Evolutionary conservation across 2,329 filamentous ascomycete genomes (phyloP), one percentile per base, ranked within the genome.

Genomic region (Akanthomyces dipterigenus): DNA sequence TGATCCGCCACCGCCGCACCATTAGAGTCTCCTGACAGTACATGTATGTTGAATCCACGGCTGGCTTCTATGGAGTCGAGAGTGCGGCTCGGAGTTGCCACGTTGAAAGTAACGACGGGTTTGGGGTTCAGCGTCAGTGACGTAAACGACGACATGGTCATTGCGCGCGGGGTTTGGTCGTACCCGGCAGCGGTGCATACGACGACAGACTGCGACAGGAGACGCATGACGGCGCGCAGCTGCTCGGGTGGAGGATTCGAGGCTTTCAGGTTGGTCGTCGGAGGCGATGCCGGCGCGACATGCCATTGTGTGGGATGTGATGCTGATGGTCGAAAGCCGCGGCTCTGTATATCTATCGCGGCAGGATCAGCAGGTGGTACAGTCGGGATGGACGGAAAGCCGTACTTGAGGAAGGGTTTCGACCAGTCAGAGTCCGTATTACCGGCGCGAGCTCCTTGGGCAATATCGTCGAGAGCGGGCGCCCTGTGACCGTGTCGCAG

Each of bases 61-160:
- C 73, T 78, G 16, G 67, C 69, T 18, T 68, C 63, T 24, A 86
- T 76, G 9, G 82, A 82, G 62, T 81, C 76, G 26, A 83, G 74
- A 14, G 83, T 85, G 14, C 80, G 77, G 68, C 81, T 84, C 22
- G 83, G 83, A 31, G 79, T 76, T 26, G 77, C 77, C 54, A 86
- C 76, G 71, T 86, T 86, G 75, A 86, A 85, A 0, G 78, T 80
- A 7, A 86, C 71, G 12, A 82, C 72, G 1, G 82, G 82, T 28
- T 71, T 75, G 0, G 82, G 82, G n/a, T 68, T 65, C 20, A 85
- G 74, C 18, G 80, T 77, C 28, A 86, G 71, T 0, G 82, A 84
- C 2, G 82, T 82, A 64, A 86, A 80, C 2, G 82, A 85, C 7
- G 83, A 85, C 75, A 85, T 82, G 36, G 83, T 85, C 78, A 86